A percentile compares a stretch with the other conserved stretches of the same genome.
phyloP scores from a whole-genome alignment of 371 early-diverging fungal genomes.

The Batrachochytrium dendrobatidis region DNA sequence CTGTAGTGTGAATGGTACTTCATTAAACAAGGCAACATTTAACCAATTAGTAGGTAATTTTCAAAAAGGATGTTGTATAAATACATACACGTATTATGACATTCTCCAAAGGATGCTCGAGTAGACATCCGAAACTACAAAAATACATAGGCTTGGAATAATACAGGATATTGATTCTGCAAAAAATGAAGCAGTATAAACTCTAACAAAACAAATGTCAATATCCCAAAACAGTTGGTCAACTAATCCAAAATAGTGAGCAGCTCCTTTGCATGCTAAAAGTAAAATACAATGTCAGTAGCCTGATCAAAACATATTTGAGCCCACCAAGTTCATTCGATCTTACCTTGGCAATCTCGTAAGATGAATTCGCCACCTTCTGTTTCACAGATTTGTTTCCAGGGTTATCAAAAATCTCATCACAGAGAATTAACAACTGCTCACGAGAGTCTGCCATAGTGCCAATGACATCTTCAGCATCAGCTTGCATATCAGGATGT shows the following conservation, averaged over 20 bases:
- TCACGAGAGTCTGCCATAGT: conserved; percentile 56
- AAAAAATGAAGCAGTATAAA: too few species aligned
- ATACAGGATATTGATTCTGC: too few species aligned
- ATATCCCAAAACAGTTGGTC: too few species aligned
- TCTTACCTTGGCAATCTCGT: conserved; percentile 74
- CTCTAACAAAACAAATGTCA: too few species aligned
- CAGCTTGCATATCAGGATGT: conserved; percentile 29
- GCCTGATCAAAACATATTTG: not conserved
- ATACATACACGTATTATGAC: too few species aligned
- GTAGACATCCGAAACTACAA: too few species aligned
- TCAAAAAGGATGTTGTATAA: too few species aligned
- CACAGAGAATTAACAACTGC: conserved; percentile 55
- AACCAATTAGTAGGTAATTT: too few species aligned
- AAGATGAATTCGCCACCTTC: conserved; percentile 66
- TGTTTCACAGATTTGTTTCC: conserved; percentile 58
- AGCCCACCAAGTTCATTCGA: not conserved
- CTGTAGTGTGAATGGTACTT: too few species aligned
- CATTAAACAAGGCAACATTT: too few species aligned
- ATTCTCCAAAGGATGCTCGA: too few species aligned
- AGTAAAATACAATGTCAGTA: not conserved
- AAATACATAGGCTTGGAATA: too few species aligned
- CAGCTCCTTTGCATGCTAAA: conserved; percentile 16
- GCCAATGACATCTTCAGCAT: conserved; percentile 38
- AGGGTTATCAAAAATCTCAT: conserved; percentile 30
- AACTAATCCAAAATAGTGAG: conserved; percentile 8